Percentiles rank a stretch among this genome's conserved stretches.
phyloP scores from a whole-genome alignment of 2,329 filamentous ascomycete genomes.

The Orbilia blumenaviensis region DNA sequence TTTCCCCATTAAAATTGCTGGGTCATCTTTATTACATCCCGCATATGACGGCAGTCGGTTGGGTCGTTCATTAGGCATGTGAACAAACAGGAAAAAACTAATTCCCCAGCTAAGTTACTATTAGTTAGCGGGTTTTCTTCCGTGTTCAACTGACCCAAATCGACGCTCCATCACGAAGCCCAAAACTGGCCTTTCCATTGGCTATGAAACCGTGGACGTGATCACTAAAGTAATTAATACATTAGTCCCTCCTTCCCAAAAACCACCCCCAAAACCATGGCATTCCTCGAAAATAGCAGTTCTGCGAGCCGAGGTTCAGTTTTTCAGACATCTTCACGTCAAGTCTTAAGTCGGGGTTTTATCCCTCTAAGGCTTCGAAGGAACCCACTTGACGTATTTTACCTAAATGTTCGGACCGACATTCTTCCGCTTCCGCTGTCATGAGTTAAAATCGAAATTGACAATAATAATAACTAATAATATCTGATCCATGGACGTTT shows the following conservation, averaged over 20 bases:
- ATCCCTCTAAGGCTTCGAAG: too few species aligned
- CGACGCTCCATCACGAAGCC: background rate
- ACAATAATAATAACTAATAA: too few species aligned
- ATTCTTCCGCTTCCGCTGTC: slow-evolving; percentile 7
- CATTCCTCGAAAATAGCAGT: slow-evolving; percentile 13
- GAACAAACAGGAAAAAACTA: background rate
- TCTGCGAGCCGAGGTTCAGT: slow-evolving; percentile 1
- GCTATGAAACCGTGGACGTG: background rate
- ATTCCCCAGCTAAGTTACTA: slow-evolving; percentile 5
- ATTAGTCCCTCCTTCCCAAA: slow-evolving; percentile 12
- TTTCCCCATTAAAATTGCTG: slow-evolving; percentile 21
- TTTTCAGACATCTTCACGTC: background rate
- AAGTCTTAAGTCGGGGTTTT: too few species aligned
- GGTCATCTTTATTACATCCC: slow-evolving; percentile 6
- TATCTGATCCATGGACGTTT: background rate
- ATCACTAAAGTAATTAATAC: too few species aligned
- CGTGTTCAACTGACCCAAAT: slow-evolving; percentile 14
- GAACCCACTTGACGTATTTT: background rate
- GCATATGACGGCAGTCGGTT: slow-evolving; percentile 14
- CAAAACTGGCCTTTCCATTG: slow-evolving; percentile 2
- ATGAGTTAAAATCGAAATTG: too few species aligned
- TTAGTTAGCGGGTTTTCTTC: background rate
- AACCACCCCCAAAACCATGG: background rate
- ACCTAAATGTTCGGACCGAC: background rate
- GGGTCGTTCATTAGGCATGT: slow-evolving; percentile 5